Base-by-base conservation (phyloP, 176 grass and related monocot species). In the Paspalum vaginatum region DNA sequence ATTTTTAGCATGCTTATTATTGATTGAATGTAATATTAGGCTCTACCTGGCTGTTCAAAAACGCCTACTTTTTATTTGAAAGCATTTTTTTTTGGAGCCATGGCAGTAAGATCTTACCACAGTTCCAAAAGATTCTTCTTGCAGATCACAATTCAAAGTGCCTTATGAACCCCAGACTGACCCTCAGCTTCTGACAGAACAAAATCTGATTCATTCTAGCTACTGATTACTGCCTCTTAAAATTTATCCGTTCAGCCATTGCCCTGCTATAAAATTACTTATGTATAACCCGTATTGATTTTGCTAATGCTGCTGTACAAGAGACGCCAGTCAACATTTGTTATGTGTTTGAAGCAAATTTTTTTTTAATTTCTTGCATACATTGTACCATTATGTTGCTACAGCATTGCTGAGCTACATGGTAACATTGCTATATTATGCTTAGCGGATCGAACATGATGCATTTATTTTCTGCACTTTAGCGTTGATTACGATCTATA, bases 1-100 rank as follows among this genome's bases (percentile, higher is more conserved):
- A 60, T 50, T 17, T 27, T 52, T 78, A 45, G 45, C 22, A 38
- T 54, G 46, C 54, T 54, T 80, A 76, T 61, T 75, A 27, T 65
- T 62, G 64, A 87, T 76, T 87, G 54, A 69, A 75, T 69, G 32
- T 32, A 68, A 51, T 58, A 41, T 48, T 67, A 56, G 32, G 20
- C 4, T 65, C 32, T 66, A 18, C 70, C 41, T 52, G 25, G 20
- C 6, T 52, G 53, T 66, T 67, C 8, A 22, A 65, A 52, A 66
- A 8, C 27, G 22, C 27, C 11, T 40, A 37, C 69, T 73, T 20
- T 18, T 54, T 72, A 47, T 32, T 17, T 37, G 24, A 20, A 38
- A 40, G 27, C 27, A n/a, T 61, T 47, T 7, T 46, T 46, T 45
- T 47, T 78, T 64, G 17, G 59, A 51, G 11, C 17, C 46, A 10